A percentile compares a stretch with the other conserved stretches of the same genome.
phyloP scores from a whole-genome alignment of 2,329 filamentous ascomycete species.

The Fusarium nematophilum region DNA sequence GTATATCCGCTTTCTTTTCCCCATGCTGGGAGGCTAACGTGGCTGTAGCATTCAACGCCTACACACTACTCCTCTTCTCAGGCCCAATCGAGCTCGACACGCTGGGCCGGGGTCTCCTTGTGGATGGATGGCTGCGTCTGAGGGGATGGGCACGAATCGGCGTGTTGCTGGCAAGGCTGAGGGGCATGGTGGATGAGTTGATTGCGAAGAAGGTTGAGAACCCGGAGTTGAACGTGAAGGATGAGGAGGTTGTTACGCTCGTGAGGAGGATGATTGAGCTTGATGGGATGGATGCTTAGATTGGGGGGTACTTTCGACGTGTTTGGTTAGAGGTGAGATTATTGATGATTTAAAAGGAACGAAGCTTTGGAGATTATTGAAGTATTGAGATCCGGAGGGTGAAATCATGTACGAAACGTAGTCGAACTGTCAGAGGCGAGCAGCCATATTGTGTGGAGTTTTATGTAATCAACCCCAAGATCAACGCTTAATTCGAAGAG shows the following conservation, averaged over 20 bases:
- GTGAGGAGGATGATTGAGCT: conserved; percentile 87
- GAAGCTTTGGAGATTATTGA: not conserved
- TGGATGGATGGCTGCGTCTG: conserved; percentile 89
- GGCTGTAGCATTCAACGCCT: conserved; percentile 84
- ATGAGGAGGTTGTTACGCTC: conserved; percentile 77
- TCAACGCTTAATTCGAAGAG: no score
- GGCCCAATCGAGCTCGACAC: conserved; percentile 89
- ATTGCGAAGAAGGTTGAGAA: conserved; percentile 85
- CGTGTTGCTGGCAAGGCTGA: conserved; percentile 83
- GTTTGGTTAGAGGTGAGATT: not conserved
- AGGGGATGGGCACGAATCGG: conserved; percentile 96
- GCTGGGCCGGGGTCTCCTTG: conserved; percentile 83
- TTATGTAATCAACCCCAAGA: no score
- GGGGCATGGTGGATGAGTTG: conserved; percentile 87
- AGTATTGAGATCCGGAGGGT: no score
- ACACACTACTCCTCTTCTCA: conserved; percentile 87
- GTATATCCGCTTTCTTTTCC: conserved; percentile 49
- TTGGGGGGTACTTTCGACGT: not conserved
- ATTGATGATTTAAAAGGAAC: not conserved
- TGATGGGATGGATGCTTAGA: conserved; percentile 81
- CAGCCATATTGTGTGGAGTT: no score
- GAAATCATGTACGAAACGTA: no score
- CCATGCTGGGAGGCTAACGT: conserved; percentile 13
- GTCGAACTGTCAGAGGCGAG: no score
- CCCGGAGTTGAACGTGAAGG: conserved; percentile 68